Evolutionary conservation across 2,329 filamentous ascomycete genomes (phyloP).

Genomic region (Nannizziopsis arthrosporioides): DNA sequence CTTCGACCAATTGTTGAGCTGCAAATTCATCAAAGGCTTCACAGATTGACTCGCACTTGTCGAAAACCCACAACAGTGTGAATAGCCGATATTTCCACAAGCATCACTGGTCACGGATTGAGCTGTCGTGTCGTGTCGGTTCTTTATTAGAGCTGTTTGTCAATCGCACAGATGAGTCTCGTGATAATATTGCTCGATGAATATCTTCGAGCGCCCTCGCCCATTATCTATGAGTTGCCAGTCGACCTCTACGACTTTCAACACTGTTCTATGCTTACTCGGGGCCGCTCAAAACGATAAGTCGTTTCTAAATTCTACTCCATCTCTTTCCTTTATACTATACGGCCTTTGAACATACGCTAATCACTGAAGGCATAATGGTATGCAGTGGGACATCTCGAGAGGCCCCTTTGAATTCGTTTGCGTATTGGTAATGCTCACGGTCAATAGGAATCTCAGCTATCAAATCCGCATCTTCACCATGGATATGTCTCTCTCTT

Average conservation of each 20-base stretch:
- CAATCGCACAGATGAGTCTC: too few species aligned
- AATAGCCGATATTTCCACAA: conserved; percentile 4
- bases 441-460: neutral
- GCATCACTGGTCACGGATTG: conserved; percentile 1
- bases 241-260: too few species aligned
- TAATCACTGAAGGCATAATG: neutral
- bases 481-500: neutral
- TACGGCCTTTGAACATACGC: neutral
- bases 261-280: too few species aligned
- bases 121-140: conserved; percentile 1
- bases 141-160: conserved; percentile 1
- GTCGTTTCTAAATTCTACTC: too few species aligned
- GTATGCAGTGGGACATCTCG: neutral
- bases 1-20: conserved; percentile 6
- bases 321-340: too few species aligned
- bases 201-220: neutral
- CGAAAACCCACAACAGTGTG: neutral
- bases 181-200: conserved; percentile 4
- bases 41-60: neutral
- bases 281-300: too few species aligned
- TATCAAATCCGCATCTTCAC: neutral
- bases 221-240: too few species aligned
- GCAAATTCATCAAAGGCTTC: neutral
- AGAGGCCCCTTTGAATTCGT: neutral
- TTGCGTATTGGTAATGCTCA: neutral